Evolutionary conservation across 768 basidiomycete species (phyloP).

Genomic region (Fistulinella prunicolor): DNA sequence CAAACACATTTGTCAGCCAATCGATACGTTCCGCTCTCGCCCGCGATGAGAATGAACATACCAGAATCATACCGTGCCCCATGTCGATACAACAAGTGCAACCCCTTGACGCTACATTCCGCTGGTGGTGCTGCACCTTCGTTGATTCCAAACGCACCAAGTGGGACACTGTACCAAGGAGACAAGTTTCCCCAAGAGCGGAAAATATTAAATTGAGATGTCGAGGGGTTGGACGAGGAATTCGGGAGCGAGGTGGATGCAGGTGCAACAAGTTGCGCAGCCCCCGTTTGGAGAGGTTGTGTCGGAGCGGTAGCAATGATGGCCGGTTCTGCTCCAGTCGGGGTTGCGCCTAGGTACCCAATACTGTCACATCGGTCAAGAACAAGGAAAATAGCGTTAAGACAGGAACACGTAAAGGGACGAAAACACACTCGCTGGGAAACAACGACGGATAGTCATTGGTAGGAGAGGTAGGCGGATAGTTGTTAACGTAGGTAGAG

Average conservation of each 20-base stretch:
- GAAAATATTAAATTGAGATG: conserved; percentile 57
- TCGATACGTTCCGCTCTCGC: not conserved
- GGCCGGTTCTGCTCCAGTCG: conserved; percentile 76
- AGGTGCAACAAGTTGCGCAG: conserved; percentile 59
- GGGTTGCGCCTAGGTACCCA: conserved; percentile 74
- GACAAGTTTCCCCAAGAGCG: conserved; percentile 82
- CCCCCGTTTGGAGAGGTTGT: conserved; percentile 74
- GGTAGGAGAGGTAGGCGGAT: conserved; percentile 71
- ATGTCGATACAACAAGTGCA: conserved; percentile 80
- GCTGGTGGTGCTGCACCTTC: conserved; percentile 68
- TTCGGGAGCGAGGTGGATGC: conserved; percentile 27
- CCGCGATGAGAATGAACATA: too few relatives aligned
- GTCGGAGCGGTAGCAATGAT: conserved; percentile 70
- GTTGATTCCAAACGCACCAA: conserved; percentile 66
- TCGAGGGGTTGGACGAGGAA: not conserved
- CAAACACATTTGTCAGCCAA: not conserved
- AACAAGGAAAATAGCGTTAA: too few relatives aligned
- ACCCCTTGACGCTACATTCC: conserved; percentile 65
- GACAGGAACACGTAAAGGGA: not conserved
- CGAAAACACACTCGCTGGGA: conserved; percentile 48
- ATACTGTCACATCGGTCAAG: conserved; percentile 35
- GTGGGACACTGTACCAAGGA: conserved; percentile 81
- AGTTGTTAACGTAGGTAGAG: conserved; percentile 64
- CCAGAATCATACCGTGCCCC: conserved; percentile 70
- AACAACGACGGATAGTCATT: conserved; percentile 71